phyloP scores from a whole-genome alignment of 805 yeast species.

The Komagataella phaffii region DNA sequence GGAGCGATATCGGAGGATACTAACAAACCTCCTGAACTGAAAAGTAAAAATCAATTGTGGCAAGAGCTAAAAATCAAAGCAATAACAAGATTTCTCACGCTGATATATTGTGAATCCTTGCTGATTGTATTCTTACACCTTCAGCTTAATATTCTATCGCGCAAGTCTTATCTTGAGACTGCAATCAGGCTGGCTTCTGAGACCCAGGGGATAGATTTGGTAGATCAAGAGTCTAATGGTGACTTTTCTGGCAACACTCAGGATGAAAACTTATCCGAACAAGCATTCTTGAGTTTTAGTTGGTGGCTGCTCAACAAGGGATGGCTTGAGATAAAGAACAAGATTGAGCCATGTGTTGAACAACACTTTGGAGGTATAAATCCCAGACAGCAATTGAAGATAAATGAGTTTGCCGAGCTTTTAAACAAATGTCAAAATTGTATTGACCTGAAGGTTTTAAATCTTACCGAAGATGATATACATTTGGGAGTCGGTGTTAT shows the following conservation, averaged over 20 bases:
- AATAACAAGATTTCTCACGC: constrained; percentile 57
- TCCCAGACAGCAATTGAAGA: constrained; percentile 59
- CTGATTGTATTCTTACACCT: constrained; percentile 69
- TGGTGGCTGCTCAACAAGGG: constrained; percentile 95
- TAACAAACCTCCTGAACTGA: constrained; percentile 8
- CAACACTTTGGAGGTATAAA: constrained; percentile 48
- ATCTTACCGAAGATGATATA: constrained; percentile 5
- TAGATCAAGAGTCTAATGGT: constrained; percentile 9
- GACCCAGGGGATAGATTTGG: constrained; percentile 18
- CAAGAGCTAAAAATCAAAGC: constrained; percentile 63
- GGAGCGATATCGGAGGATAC: constrained; percentile 4
- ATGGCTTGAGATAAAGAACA: constrained; percentile 43
- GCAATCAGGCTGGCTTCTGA: constrained; percentile 58
- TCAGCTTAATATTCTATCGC: constrained; percentile 79
- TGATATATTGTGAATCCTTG: constrained; percentile 55
- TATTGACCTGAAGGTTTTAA: constrained; percentile 14
- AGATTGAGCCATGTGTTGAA: constrained; percentile 43
- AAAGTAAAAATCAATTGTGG: constrained; percentile 67
- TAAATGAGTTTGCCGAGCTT: constrained; percentile 41
- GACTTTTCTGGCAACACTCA: constrained; percentile 8
- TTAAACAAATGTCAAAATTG: constrained; percentile 24
- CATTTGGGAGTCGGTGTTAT: constrained; percentile 4
- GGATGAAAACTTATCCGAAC: constrained; percentile 45
- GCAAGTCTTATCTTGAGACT: constrained; percentile 71
- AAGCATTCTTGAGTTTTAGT: constrained; percentile 72